These are phyloP conservation scores for Plantago coronopus DNA, from an alignment of 305 asterid genomes.

Conservation along the genomic window DNA sequence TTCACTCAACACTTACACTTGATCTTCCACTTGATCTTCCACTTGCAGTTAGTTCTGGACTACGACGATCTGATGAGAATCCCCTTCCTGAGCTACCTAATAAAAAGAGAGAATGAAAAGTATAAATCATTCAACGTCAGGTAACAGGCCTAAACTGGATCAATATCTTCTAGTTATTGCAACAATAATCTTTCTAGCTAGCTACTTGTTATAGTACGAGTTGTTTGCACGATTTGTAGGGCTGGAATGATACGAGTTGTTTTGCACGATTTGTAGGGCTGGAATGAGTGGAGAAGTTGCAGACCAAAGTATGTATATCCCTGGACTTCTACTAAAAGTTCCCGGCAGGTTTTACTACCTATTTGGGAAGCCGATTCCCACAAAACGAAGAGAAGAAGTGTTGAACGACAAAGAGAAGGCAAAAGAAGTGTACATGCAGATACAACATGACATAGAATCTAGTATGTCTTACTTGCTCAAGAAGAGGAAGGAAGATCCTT, in stretches of 20 bases:
- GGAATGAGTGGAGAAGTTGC: conserved; percentile 65
- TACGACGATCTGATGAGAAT: conserved; percentile 64
- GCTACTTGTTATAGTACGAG: background rate
- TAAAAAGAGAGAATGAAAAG: conserved; percentile 41
- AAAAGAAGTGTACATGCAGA: conserved; percentile 50
- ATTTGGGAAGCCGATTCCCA: conserved; percentile 76
- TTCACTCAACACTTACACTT: too few species aligned
- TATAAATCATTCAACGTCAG: conserved; percentile 37
- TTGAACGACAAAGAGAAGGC: conserved; percentile 66
- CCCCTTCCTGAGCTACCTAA: conserved; percentile 47
- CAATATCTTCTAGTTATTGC: background rate
- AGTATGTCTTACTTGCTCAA: conserved; percentile 51
- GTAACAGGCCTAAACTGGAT: conserved; percentile 28
- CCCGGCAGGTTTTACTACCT: conserved; percentile 80
- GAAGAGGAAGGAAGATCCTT: conserved; percentile 79
- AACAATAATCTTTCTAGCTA: background rate
- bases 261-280: conserved; percentile 32
- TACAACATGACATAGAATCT: conserved; percentile 61
- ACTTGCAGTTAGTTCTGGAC: conserved; percentile 69
- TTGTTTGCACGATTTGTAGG: conserved; percentile 29
- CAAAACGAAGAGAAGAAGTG: conserved; percentile 53
- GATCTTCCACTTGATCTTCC: background rate
- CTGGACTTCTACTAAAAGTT: conserved; percentile 65
- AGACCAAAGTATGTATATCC: conserved; percentile 48
- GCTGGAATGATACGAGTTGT: conserved; percentile 21